Base-by-base conservation (phyloP, 768 basidiomycete species). In the Boletellus sp. region DNA sequence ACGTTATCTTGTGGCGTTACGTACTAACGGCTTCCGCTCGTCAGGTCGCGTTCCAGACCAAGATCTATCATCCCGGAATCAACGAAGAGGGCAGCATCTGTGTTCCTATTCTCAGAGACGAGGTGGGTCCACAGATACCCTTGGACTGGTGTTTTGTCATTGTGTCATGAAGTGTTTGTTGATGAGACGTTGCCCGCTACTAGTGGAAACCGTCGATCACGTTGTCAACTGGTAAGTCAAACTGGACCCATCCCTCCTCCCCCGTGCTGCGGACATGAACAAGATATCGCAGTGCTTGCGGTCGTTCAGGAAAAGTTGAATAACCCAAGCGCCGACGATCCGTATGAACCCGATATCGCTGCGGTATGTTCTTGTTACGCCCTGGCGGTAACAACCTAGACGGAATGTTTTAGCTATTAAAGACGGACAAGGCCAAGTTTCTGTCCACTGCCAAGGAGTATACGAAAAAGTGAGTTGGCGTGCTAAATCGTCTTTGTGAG, bases 11-110 rank as follows among this genome's bases (percentile, higher is more conserved):
- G 19, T 47, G 35, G 46, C 24, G 31, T 57, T 59, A 61, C 64
- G 58, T 64, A 53, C 52, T 47, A 19, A 61, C 34, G 19, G 39
- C 43, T 42, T 37, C 23, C 33, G 42, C 39, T 41, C 49, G 46
- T 42, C 52, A 92, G 90, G 87, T 93, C 36, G 81, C 79, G 33
- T 92, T 93, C 68, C 81, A 74, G 35, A 93, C 90, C 48, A 91
- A 84, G 77, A 85, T 93, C 40, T 93, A 93, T 64, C 90, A 93
- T 67, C 90, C 90, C 23, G 90, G 91, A 33, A 87, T 93, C 65
- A 90, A 93, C 55, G 90, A 92, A 49, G 89, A 93, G 63, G 90
- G 90, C 31, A 75, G 79, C 20, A 92, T 93, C 50, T 93, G 90
- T 63, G 81, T 93, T 28, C 85, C 90, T 31, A 78, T 93, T 41